Base-by-base conservation (phyloP, 176 grass and related monocot genomes). In the Echinochloa phyllopogon region DNA sequence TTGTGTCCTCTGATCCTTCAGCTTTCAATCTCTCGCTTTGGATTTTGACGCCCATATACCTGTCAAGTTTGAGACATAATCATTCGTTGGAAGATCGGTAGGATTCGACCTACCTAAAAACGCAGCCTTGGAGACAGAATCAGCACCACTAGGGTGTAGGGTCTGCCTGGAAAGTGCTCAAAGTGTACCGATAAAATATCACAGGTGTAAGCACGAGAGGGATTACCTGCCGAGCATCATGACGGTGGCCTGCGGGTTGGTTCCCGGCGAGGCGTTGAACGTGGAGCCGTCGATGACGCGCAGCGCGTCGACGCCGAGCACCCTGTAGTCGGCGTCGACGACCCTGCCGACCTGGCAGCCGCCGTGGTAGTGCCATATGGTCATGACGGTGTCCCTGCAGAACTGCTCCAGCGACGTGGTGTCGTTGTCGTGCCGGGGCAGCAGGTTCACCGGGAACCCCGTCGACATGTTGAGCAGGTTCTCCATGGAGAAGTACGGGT, bases 311-410 rank as follows among this genome's bases (percentile, higher is more conserved):
- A 86, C 66, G 61, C 95, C 92, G 47, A 88, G 83, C 65, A 97
- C 90, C 6, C 86, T 63, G 80, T 92, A 91, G 15, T 97, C 88
- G 21, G 53, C 13, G 80, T 97, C 88, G 55, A 97, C 86, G 76
- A 97, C 95, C 86, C 86, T 91, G 67, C 80, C 86, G 60, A 84
- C 95, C 84, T 94, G 94, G 85, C 91, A 97, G 0, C 94, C 91
- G 1, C 94, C 94, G 71, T 97, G 94, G 82, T 97, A 97, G 81
- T 97, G 94, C 94, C 94, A 97, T 71, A 97, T 97, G 41, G 94
- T 97, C 84, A 92, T 91, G 21, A 97, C 94, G 20, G 94, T 94
- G 85, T 94, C 94, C 82, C 40, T 86, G 87, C 94, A 97, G 85
- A 87, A 97, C 78, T 87, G 90, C 88, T 92, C 92, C 40, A 90